Base-by-base conservation (phyloP, 345 rosid species). In the Citrus medica region DNA sequence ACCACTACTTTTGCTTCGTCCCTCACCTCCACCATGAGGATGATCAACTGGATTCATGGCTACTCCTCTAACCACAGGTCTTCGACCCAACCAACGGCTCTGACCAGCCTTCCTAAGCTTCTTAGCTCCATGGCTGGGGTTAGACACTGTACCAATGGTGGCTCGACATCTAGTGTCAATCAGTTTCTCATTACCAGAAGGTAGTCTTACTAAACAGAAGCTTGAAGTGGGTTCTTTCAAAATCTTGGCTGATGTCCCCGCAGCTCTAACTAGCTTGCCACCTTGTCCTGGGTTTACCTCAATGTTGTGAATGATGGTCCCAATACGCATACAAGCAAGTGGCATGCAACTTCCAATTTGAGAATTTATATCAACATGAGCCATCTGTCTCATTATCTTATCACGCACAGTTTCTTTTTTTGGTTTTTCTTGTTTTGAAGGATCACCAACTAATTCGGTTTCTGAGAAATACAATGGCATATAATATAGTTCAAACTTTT, bases 11-110 rank as follows among this genome's bases (percentile, higher is more conserved):
- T 93, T 95, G 83, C 98, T 95, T 62, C 87, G 85, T 61, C 98
- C 98, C 82, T 95, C 98, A 79, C 98, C 98, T 70, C 98, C 98
- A 84, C 98, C 98, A 22, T 93, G 98, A 73, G 98, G 98, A 86
- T 95, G 98, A 83, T 93, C 99, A 19, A 92, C 83, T 1, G 99
- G 98, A 80, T 91, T 93, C 95, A 91, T 93, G 0, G 96, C 97
- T 76, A 91, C 94, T 71, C 99, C 96, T 83, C 97, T 83, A 75
- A 93, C 97, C 35, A 83, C 87, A 0, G 98, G 98, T 76, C 98
- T 87, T 69, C 90, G 85, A 76, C 99, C 99, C 65, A 88, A 77
- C 99, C 96, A 90, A 30, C 97, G 84, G 84, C 88, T 91, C 67
- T 95, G 93, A 71, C 98, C 97, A 76, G 97, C 99, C 84, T 95